phyloP scores from a whole-genome alignment of 2,329 filamentous ascomycete genomes.

The Fusarium austroafricanum region DNA sequence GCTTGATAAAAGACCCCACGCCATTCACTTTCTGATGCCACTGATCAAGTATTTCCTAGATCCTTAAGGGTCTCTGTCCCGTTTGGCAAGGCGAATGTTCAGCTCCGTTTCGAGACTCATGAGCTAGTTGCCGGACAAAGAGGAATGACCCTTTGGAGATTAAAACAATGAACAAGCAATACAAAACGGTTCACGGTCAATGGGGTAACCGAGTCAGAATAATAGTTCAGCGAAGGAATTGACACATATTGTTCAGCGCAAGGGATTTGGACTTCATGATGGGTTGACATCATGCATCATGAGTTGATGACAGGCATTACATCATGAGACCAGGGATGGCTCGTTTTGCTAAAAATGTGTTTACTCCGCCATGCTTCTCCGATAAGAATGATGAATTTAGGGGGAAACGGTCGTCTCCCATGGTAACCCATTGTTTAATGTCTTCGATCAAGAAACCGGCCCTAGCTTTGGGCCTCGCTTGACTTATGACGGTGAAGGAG shows the following conservation, averaged over 20 bases:
- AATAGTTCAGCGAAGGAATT: not conserved
- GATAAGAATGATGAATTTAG: not conserved
- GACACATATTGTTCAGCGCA: not conserved
- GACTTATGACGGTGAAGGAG: constrained; percentile 13
- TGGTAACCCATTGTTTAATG: constrained; percentile 14
- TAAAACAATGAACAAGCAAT: not conserved
- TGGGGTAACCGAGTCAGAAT: not conserved
- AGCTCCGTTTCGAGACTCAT: not conserved
- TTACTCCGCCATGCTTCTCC: not conserved
- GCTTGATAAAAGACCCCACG: not conserved
- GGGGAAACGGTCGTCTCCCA: not conserved
- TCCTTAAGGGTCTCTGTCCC: not conserved
- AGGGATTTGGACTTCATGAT: constrained; percentile 14
- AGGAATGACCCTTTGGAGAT: not conserved
- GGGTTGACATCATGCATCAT: constrained; percentile 34
- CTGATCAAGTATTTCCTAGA: not conserved
- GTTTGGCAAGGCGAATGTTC: not conserved
- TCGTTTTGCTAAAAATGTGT: not conserved
- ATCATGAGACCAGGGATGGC: constrained; percentile 31
- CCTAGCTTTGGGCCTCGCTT: not conserved
- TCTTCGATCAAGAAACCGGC: not conserved
- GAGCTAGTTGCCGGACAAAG: not conserved
- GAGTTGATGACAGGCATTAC: constrained; percentile 26
- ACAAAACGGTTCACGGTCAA: not conserved
- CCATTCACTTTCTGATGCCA: not conserved